A percentile compares a stretch with the other conserved stretches of the same genome.
phyloP scores from a whole-genome alignment of 352 stramenopile genomes.

The Saprolegnia diclina region DNA sequence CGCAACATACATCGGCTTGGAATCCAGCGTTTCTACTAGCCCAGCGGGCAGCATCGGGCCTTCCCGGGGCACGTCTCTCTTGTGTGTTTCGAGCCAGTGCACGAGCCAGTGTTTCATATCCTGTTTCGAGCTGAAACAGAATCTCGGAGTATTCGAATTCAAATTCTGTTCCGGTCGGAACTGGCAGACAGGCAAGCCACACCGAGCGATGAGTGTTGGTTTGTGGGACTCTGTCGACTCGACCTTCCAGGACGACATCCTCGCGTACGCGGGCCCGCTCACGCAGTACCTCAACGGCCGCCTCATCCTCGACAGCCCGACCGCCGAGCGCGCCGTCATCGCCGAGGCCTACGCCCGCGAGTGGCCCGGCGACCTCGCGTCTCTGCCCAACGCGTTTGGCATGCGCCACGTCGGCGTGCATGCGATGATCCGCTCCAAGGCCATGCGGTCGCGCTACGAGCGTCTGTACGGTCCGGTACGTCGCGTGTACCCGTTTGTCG shows the following conservation, averaged over 20 bases:
- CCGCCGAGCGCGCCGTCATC: not conserved
- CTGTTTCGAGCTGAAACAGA: too few species aligned
- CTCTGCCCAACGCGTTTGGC: not conserved
- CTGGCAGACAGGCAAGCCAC: not conserved
- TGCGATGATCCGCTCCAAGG: not conserved
- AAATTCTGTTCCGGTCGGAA: not conserved
- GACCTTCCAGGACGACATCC: not conserved
- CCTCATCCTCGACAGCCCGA: not conserved
- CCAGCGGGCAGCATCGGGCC: too few species aligned
- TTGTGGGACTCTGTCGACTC: constrained; percentile 1
- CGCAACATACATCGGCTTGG: too few species aligned
- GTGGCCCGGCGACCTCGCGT: not conserved
- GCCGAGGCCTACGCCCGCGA: not conserved
- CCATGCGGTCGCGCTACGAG: not conserved
- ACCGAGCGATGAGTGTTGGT: not conserved
- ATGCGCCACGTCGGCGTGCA: not conserved
- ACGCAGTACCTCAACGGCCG: not conserved
- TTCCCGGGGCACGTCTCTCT: too few species aligned
- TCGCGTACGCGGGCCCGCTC: not conserved
- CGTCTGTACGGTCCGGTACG: not conserved
- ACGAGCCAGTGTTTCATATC: too few species aligned
- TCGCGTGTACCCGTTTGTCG: not conserved
- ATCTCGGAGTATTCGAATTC: too few species aligned
- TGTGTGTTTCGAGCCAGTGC: too few species aligned
- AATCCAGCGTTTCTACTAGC: too few species aligned